A percentile compares a stretch with the other conserved stretches of the same genome.
Conservation (phyloP, 345 rosid species). For the Boechera retrofracta region DNA sequence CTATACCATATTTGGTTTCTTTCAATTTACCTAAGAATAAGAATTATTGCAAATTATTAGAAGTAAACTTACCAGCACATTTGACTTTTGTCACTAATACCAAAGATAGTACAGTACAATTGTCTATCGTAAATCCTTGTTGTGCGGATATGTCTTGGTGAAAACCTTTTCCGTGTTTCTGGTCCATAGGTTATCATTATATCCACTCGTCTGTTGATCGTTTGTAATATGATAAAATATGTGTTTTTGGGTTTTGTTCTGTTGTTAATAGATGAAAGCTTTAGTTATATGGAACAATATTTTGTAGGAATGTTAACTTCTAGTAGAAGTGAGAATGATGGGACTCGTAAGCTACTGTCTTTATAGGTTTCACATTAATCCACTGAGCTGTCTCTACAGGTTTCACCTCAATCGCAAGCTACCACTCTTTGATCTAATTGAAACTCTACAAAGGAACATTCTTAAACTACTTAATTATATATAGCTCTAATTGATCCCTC, state of each 20-base stretch:
- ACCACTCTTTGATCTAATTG: conserved; percentile 4
- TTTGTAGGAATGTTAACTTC: conserved; percentile 11
- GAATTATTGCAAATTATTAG: not conserved
- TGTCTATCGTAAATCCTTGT: too few relatives aligned
- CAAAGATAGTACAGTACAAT: too few relatives aligned
- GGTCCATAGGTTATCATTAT: too few relatives aligned
- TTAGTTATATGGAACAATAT: not conserved
- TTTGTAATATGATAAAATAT: too few relatives aligned
- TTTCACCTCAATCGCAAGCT: not conserved
- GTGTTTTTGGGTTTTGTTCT: not conserved
- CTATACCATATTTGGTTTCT: not conserved
- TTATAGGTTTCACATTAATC: not conserved
- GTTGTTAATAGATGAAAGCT: not conserved
- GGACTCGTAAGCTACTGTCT: not conserved
- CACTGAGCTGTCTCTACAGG: not conserved
- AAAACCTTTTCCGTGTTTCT: too few relatives aligned
- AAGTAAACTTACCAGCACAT: not conserved
- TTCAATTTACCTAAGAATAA: not conserved
- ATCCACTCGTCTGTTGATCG: too few relatives aligned
- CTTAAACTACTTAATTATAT: not conserved
- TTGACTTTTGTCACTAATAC: too few relatives aligned
- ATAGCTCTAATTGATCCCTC: conserved; percentile 19
- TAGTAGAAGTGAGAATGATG: conserved; percentile 22
- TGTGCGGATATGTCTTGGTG: too few relatives aligned
- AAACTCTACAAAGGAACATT: not conserved